Percentiles rank a stretch among this genome's conserved stretches.
These are phyloP conservation scores for Plantago major DNA, from an alignment of 257 asterid species.

Conservation along the genomic window DNA sequence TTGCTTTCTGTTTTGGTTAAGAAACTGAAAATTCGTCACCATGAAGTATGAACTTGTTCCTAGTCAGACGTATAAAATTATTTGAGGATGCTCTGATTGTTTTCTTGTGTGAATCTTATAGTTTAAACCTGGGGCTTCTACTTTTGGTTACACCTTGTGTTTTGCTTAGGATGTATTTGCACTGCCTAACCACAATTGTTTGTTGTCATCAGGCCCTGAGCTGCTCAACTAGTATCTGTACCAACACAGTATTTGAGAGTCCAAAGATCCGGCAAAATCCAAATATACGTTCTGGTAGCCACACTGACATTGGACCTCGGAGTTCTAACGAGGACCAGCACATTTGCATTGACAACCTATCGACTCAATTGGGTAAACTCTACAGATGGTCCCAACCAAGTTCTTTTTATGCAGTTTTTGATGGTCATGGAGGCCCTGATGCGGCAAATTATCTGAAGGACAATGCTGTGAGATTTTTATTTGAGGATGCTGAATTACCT, in stretches of 20 bases:
- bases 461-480: constrained; percentile 59
- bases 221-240: constrained; percentile 58
- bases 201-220: constrained; percentile 50
- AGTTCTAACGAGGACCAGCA: constrained; percentile 78
- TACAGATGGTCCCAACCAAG: constrained; percentile 63
- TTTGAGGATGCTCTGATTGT: no score
- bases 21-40: no score
- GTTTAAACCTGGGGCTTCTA: background rate
- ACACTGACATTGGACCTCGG: constrained; percentile 81
- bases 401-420: constrained; percentile 84
- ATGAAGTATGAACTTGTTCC: no score
- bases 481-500: constrained; percentile 68
- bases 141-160: constrained; percentile 7
- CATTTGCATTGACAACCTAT: constrained; percentile 67
- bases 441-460: constrained; percentile 73
- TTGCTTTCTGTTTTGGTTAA: no score
- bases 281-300: constrained; percentile 73
- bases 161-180: background rate
- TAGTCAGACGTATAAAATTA: no score
- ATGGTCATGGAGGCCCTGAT: constrained; percentile 90
- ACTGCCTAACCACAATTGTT: constrained; percentile 12
- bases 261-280: constrained; percentile 43
- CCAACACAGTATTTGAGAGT: constrained; percentile 28
- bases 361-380: constrained; percentile 50
- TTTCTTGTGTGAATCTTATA: no score